Percentiles rank a stretch among this genome's conserved stretches.
phyloP scores from a whole-genome alignment of 306 rosid species.

The Dryas alaskensis region DNA sequence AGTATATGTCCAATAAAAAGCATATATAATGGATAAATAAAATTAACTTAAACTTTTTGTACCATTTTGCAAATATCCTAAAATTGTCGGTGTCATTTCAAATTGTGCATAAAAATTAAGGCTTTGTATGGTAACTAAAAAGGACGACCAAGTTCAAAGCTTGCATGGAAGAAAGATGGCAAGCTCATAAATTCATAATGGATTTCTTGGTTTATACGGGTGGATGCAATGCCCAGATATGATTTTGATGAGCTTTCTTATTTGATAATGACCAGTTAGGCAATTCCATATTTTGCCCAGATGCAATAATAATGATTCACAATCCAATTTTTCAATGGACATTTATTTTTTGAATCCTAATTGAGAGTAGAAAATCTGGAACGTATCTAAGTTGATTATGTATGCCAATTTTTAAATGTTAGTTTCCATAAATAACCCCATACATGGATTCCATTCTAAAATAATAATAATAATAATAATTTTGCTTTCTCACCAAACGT shows the following conservation, averaged over 20 bases:
- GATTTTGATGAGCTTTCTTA: not conserved
- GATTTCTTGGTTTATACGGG: not conserved
- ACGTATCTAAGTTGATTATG: not conserved
- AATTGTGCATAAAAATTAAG: not conserved
- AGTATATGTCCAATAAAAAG: no score
- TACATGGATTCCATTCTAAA: no score
- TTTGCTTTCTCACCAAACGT: no score
- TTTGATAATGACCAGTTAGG: not conserved
- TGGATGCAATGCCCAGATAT: not conserved
- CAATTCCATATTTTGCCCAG: no score
- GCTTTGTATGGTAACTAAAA: not conserved
- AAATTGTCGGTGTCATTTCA: no score
- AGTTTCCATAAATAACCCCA: no score
- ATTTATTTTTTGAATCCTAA: no score
- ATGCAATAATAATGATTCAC: no score
- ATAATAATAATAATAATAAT: no score
- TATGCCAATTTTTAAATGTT: no score
- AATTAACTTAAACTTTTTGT: not conserved
- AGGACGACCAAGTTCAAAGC: not conserved
- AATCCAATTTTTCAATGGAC: no score
- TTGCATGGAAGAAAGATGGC: not conserved
- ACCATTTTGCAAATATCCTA: not conserved
- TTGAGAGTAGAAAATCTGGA: not conserved
- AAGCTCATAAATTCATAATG: not conserved
- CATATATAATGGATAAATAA: not conserved